Base-by-base conservation (phyloP, 2,329 filamentous ascomycete species). In the Penicillium sp. region DNA sequence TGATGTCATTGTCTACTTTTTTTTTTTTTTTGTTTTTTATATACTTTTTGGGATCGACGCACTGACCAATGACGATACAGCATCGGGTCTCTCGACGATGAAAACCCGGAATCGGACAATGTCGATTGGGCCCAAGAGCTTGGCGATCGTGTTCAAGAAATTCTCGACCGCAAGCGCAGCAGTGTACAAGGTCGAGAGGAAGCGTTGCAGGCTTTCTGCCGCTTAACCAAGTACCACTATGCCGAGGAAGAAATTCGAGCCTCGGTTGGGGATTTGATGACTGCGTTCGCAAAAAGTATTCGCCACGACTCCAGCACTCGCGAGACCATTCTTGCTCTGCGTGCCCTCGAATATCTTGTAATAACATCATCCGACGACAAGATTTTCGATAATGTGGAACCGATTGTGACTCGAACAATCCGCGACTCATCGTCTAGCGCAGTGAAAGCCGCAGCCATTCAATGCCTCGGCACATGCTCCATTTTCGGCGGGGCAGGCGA, bases 111-210 rank as follows among this genome's bases (percentile, higher is more conserved):
- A 35, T 72, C 75, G 6, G 68, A 73, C 9, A 65, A 71, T 32
- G 72, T 73, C 16, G 68, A 69, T 13, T 85, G 84, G 75, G 74
- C 79, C 30, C 66, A 76, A 11, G 74, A 77, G 39, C 66, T 89
- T 22, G 69, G 73, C 17, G 75, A 80, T 45, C 76, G 81, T 41
- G 79, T 93, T 45, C 73, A 82, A 32, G 79, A 84, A 50, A 76
- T 94, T 17, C 72, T 82, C 37, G 79, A 85, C 51, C 80, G 85
- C 53, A 94, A 93, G 71, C 79, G 82, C 48, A 86, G 82, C 62
- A 87, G 80, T 48, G 76, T 74, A 15, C 77, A 84, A 45, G 78
- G 79, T 14, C 78, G 87, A 35, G 82, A 87, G 53, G 71, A 77
- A 27, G 75, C 74, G 18, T 67, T 88, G 32, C 68, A 68, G 30